Evolutionary conservation across 176 grass and related monocot species (phyloP).

Genomic region (Calamus simplicifolius): DNA sequence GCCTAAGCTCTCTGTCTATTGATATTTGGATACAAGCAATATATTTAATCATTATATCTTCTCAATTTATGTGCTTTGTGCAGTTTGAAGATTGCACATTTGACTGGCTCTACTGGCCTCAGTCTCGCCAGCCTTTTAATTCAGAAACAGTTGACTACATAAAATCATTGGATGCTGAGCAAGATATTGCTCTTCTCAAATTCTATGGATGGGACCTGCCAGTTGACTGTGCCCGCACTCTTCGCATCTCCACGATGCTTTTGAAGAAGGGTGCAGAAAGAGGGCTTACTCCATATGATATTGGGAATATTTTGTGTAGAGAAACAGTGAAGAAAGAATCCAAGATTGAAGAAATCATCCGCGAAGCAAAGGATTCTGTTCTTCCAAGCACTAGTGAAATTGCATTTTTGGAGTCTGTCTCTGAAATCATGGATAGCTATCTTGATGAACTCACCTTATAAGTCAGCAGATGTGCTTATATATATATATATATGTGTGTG

Average conservation of each 20-base stretch:
- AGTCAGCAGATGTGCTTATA: background rate
- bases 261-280: constrained; percentile 54
- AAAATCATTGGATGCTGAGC: constrained; percentile 39
- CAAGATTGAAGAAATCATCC: constrained; percentile 46
- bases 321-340: constrained; percentile 45
- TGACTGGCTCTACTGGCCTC: constrained; percentile 71
- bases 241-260: constrained; percentile 57
- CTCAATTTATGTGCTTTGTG: background rate
- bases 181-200: constrained; percentile 47
- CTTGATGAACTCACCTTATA: constrained; percentile 30
- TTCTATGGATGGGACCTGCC: constrained; percentile 56
- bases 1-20: too few relatives aligned
- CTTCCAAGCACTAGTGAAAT: constrained; percentile 7
- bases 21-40: too few relatives aligned
- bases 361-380: constrained; percentile 16
- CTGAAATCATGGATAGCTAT: constrained; percentile 35
- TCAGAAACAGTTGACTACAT: constrained; percentile 42
- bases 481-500: background rate
- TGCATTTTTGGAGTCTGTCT: constrained; percentile 35
- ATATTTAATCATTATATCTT: background rate
- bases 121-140: constrained; percentile 37
- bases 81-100: constrained; percentile 84
- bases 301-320: constrained; percentile 60
- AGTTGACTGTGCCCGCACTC: constrained; percentile 27
- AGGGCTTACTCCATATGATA: constrained; percentile 42